Base-by-base conservation (phyloP, 2,329 filamentous ascomycete species). In the Alternaria tenuissima region DNA sequence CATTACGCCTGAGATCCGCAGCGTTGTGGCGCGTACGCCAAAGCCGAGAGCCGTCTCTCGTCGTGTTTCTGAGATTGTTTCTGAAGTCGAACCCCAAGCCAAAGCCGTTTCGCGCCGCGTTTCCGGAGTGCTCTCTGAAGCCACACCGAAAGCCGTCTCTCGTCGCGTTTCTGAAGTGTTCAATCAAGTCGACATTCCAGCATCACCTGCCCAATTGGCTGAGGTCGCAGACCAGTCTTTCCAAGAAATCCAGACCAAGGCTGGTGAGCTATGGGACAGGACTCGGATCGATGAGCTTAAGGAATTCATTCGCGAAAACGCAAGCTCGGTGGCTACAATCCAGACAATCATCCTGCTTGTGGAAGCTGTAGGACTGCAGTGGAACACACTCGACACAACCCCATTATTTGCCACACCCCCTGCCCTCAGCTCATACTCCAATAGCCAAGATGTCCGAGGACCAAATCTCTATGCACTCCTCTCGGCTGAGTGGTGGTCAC, bases 401-500 rank as follows among this genome's bases (percentile, higher is more conserved):
- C 92, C 90, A 75, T 86, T 90, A 62, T 90, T 93, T 75, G 90
- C 90, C 59, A 83, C 93, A 52, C 91, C 92, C 5, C 84, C 88
- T 30, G 77, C 91, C 55, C 67, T 78, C 12, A 76, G 82, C 20
- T 77, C 92, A 22, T 82, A 84, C 57, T 86, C 86, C 14, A 80
- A 82, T 7, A 85, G 87, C 62, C 84, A 87, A 64, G 82, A 87
- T 3, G 83, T 96, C 63, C 85, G 87, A 70, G 79, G 95, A 20
- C 93, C 94, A 0, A 92, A 98, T 78, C 83, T 96, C 69, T 96
- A 95, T 78, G 80, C 90, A 30, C 82, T 97, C 8, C 79, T 96
- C 38, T 91, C 90, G 1, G 81, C 85, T 39, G 86, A 86, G 26
- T 98, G 97, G 85, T 98, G 94, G 94, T 89, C 87, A 0, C 91